Evolutionary conservation across 768 basidiomycete genomes (phyloP), one percentile per base, ranked within the genome.

Genomic region (Leccinum aurantiacum): DNA sequence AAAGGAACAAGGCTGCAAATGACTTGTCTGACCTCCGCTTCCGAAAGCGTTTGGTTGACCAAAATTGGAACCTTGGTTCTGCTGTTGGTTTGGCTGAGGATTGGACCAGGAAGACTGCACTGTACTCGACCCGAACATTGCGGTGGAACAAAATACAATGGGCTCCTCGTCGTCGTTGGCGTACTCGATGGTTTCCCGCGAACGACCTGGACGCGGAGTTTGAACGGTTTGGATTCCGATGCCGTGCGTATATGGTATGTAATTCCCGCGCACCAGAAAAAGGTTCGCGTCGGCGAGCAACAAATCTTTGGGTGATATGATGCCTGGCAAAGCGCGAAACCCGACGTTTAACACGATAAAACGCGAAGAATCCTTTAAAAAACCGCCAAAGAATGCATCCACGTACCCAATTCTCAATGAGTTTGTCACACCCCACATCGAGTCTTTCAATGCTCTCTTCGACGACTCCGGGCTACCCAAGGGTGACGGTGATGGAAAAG

Each of bases 381-480:
- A 86, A 59, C 97, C 96, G 0, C 81, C 89, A 27, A 80, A 81
- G 65, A 75, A 83, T 46, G 84, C 84, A 22, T 83, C 90, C 24
- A 85, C 87, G 13, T 85, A 91, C 64, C 85, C 86, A 19, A 90
- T 91, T 56, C 80, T 98, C 61, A 93, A 97, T 66, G 92, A 96
- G 75, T 92, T 98, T 67, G 93, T 98, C 56, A 78, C 85, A 24
- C 96, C 97, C 6, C 95, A 98, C 72, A 85, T 98, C 62, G 91
- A 98, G 73, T 94, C 92, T 41, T 98, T 99, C 82, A 96, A 98
- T 75, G 88, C 93, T 15, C 82, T 99, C 27, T 95, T 98, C 73
- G 95, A 98, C 69, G 94, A 96, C 72, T 88, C 90, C 56, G 90
- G 90, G n/a, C 72, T 91, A 57, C 85, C 88, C 59, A 70, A 80